These are phyloP conservation scores for Plantago ovata DNA, from an alignment of 257 asterid genomes.

Conservation along the genomic window DNA sequence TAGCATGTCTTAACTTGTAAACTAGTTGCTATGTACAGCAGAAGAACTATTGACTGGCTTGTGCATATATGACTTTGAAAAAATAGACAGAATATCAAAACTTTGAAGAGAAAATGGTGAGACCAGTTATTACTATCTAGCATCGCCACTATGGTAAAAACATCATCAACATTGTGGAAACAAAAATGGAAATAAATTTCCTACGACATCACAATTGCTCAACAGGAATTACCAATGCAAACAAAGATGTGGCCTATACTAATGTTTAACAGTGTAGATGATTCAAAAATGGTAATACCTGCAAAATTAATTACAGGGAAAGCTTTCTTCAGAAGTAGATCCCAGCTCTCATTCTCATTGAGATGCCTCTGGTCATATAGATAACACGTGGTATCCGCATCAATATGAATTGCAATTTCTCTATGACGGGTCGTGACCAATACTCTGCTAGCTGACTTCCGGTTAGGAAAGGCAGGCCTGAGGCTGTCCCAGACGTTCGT, in stretches of 20 bases:
- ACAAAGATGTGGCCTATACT: background rate
- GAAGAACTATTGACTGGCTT: too few relatives aligned
- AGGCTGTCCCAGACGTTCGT: conserved; percentile 20
- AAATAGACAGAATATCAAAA: too few relatives aligned
- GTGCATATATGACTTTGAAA: too few relatives aligned
- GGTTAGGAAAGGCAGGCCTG: conserved; percentile 4
- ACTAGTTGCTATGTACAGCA: too few relatives aligned
- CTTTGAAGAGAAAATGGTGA: too few relatives aligned
- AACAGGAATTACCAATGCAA: background rate
- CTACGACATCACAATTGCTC: too few relatives aligned
- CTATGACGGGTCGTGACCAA: conserved; percentile 25
- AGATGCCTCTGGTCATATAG: conserved; percentile 11
- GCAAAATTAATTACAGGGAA: background rate
- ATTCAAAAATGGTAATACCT: background rate
- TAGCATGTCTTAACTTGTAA: too few relatives aligned
- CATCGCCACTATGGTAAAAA: too few relatives aligned
- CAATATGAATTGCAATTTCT: conserved; percentile 14
- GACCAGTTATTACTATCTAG: too few relatives aligned
- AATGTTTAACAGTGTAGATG: background rate
- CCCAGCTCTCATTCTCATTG: conserved; percentile 14
- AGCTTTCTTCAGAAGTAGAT: conserved; percentile 19
- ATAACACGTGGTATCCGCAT: conserved; percentile 5
- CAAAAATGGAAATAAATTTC: too few relatives aligned
- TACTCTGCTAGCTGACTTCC: conserved; percentile 11
- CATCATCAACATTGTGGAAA: too few relatives aligned